Base-by-base conservation (phyloP, 495 filamentous ascomycete species). In the Entonaema liquescens region DNA sequence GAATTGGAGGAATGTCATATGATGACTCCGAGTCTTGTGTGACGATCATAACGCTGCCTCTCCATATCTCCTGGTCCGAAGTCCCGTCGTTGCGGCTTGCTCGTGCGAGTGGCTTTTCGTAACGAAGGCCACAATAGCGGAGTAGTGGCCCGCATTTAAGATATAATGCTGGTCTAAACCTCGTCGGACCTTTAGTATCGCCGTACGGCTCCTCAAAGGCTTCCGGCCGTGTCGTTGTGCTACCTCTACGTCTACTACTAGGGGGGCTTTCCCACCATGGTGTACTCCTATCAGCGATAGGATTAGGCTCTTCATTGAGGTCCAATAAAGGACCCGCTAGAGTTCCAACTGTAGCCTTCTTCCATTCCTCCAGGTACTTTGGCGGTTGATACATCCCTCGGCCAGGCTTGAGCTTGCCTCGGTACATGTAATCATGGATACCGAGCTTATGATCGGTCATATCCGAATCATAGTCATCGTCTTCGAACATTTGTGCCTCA, bases 11-110 rank as follows among this genome's bases (percentile, higher is more conserved):
- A 21, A 87, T 86, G n/a, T 92, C 87, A 76, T 97, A 97, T 2
- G 89, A 89, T 4, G 94, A 97, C 25, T 90, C 83, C 8, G 87
- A 85, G 74, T 98, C 95, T 36, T 86, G 84, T 0, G 95, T 98
- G 33, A 98, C 93, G 63, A 98, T 95, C 92, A 99, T 92, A 28
- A 98, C 84, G 65, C 88, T 94, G 26, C 95, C 95, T 79, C 93
- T 88, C 95, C 95, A 99, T 25, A 93, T 90, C 65, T 97, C 93
- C 64, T 89, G 86, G 60, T 88, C 85, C 38, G 81, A 66, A 49
- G 79, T 70, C 1, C 79, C 78, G 40, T 72, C 79, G 36, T 79
- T 66, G 60, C 72, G 75, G 42, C 74, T 74, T 15, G 62, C 75
- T 42, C 79, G 76, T 56, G 60, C 68, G 0, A 68, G 68, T 42